phyloP scores from a whole-genome alignment of 2,329 filamentous ascomycete genomes.

The Fusarium albidum region DNA sequence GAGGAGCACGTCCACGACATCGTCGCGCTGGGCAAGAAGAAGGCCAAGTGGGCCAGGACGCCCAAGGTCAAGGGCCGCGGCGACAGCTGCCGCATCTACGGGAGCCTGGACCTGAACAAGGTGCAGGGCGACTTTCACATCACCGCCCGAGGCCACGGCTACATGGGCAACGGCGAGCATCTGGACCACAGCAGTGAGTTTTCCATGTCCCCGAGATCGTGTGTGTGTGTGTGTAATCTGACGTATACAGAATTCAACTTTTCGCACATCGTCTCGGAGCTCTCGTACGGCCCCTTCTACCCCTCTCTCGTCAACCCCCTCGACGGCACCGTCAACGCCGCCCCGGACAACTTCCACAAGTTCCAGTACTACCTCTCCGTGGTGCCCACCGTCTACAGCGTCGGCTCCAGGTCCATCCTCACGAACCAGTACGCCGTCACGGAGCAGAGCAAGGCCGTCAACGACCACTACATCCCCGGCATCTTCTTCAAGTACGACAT shows the following conservation, averaged over 20 bases:
- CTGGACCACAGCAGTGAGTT: conserved; percentile 80
- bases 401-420: conserved; percentile 72
- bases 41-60: conserved; percentile 77
- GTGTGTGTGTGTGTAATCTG: too few relatives aligned
- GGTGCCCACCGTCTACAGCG: conserved; percentile 91
- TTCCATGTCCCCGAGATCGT: neutral
- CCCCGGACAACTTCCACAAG: conserved; percentile 84
- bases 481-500: conserved; percentile 99
- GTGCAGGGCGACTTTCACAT: conserved; percentile 99
- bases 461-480: conserved; percentile 78
- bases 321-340: conserved; percentile 85
- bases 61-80: conserved; percentile 67
- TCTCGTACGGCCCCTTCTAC: conserved; percentile 98
- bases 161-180: conserved; percentile 79
- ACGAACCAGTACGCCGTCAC: conserved; percentile 99
- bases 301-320: conserved; percentile 93
- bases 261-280: conserved; percentile 93
- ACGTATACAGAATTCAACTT: conserved; percentile 84
- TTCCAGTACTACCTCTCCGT: conserved; percentile 98
- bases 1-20: conserved; percentile 95
- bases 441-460: conserved; percentile 78
- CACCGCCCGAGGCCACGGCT: conserved; percentile 94
- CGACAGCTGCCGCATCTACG: conserved; percentile 89
- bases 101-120: conserved; percentile 91
- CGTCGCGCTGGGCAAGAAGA: conserved; percentile 71